Conservation (phyloP, 2,329 filamentous ascomycete species). For the Arthrinium puccinioides region DNA sequence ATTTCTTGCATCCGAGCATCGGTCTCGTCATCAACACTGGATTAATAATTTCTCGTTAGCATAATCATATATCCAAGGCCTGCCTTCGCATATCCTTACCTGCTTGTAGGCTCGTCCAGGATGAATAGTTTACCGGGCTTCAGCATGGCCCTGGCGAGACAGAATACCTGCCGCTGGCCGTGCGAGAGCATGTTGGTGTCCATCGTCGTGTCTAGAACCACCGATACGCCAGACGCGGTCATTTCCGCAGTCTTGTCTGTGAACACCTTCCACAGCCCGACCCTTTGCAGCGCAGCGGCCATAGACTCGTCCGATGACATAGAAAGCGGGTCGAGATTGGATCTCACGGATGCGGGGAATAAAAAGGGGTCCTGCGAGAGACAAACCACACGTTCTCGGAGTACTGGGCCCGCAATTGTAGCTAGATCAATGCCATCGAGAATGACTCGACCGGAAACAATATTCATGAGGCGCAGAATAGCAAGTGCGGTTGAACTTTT, state of each 20-base stretch:
- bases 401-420: conserved; percentile 2
- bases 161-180: conserved; percentile 59
- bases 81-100: neutral
- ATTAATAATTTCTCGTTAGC: neutral
- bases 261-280: conserved; percentile 8
- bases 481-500: conserved; percentile 9
- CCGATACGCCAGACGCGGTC: conserved; percentile 15
- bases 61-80: neutral
- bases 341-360: conserved; percentile 5
- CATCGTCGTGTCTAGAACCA: conserved; percentile 3
- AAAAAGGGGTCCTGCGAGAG: conserved; percentile 10
- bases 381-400: conserved; percentile 6
- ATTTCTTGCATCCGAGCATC: conserved; percentile 7
- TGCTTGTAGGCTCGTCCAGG: conserved; percentile 44
- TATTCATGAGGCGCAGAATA: conserved; percentile 7
- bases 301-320: conserved; percentile 2
- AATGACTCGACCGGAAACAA: conserved; percentile 3
- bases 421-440: conserved; percentile 8
- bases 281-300: conserved; percentile 3
- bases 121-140: conserved; percentile 54
- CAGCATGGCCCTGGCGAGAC: conserved; percentile 55
- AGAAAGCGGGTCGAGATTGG: conserved; percentile 7
- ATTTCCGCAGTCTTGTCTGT: conserved; percentile 26
- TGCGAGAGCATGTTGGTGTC: conserved; percentile 34
- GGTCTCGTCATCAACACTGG: conserved; percentile 7